These are phyloP conservation scores for Hypoxylon perforatum DNA, from an alignment of 495 filamentous ascomycete genomes.

Conservation along the genomic window DNA sequence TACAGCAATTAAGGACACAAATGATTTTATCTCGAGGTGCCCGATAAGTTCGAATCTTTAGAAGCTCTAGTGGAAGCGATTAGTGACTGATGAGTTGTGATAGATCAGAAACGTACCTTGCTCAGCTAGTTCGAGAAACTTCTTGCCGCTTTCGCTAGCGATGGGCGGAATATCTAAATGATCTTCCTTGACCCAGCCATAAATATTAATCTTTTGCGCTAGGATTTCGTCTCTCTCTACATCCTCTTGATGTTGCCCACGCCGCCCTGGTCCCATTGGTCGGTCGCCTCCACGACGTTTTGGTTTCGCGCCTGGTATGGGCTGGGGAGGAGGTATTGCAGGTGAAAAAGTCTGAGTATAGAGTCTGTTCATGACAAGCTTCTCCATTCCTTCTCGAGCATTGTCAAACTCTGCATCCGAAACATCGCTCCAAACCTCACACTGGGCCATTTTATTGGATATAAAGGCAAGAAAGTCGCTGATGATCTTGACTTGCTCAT, in stretches of 20 bases:
- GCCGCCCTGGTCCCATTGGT: slow-evolving; percentile 80
- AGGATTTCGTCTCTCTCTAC: slow-evolving; percentile 95
- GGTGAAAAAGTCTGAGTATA: slow-evolving; percentile 98
- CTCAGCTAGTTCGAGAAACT: slow-evolving; percentile 88
- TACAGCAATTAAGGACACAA: slow-evolving; percentile 98
- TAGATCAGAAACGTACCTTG: slow-evolving; percentile 67
- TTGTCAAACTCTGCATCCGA: slow-evolving; percentile 99
- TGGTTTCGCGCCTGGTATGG: slow-evolving; percentile 75
- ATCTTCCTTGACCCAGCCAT: slow-evolving; percentile 92
- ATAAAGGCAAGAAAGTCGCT: slow-evolving; percentile 98
- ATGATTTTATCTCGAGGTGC: slow-evolving; percentile 98
- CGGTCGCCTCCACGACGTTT: slow-evolving; percentile 75
- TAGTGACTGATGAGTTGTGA: slow-evolving; percentile 12
- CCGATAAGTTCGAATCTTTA: slow-evolving; percentile 95
- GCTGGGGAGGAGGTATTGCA: slow-evolving; percentile 82
- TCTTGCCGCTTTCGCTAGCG: slow-evolving; percentile 79
- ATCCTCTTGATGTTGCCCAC: slow-evolving; percentile 97
- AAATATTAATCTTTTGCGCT: slow-evolving; percentile 95
- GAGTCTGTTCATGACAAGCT: slow-evolving; percentile 97
- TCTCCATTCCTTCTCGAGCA: slow-evolving; percentile 99
- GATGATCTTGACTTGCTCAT: slow-evolving; percentile 99
- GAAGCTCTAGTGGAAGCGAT: slow-evolving; percentile 70
- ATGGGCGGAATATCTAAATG: slow-evolving; percentile 92
- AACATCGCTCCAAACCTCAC: slow-evolving; percentile 95
- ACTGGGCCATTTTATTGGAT: slow-evolving; percentile 97